Base-by-base conservation (phyloP, 106 monocot species). In the Dactylorhiza incarnata region DNA sequence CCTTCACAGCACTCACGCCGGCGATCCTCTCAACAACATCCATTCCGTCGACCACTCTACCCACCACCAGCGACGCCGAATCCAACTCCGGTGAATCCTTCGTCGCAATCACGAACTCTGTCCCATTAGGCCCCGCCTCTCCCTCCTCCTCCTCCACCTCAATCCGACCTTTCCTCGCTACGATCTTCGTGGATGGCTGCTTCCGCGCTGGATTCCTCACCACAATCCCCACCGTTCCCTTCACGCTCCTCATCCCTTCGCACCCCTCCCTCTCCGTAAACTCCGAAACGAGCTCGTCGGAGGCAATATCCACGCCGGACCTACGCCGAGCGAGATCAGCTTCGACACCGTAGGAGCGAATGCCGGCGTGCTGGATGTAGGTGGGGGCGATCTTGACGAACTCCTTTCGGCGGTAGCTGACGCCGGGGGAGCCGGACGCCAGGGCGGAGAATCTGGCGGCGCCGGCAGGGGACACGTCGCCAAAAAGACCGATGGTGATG, bases 31-130 rank as follows among this genome's bases (percentile, higher is more conserved):
- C 80, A 75, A 77, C 83, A 63, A 89, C 89, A 15, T 86, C 89
- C 85, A 83, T 81, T 37, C 89, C 89, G 6, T 50, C 69, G 23
- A 89, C 11, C 44, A 86, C 89, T 61, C 76, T 70, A 6, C 89
- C 89, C 4, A 89, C 80, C 13, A 89, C 85, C 76, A 89, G 56
- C 15, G 83, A 71, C 0, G 78, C 73, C 19, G n/a, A 78, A 12
- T 85, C 89, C 7, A 85, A 81, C 76, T 83, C 85, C 47, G 85
- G 83, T 9, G 83, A 77, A 43, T 89, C 89, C 69, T 74, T 81
- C n/a, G 77, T 80, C 6, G 80, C 69, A n/a, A 89, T 85, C 22
- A 89, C 85, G 49, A 89, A 89, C 81, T 85, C 89, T 9, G 89
- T 85, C 25, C 89, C 89, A 8, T 89, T 89, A 3, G 88, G 88